Conservation (phyloP, 148 eudicot genomes). For the Vaccinium myrtillus region DNA sequence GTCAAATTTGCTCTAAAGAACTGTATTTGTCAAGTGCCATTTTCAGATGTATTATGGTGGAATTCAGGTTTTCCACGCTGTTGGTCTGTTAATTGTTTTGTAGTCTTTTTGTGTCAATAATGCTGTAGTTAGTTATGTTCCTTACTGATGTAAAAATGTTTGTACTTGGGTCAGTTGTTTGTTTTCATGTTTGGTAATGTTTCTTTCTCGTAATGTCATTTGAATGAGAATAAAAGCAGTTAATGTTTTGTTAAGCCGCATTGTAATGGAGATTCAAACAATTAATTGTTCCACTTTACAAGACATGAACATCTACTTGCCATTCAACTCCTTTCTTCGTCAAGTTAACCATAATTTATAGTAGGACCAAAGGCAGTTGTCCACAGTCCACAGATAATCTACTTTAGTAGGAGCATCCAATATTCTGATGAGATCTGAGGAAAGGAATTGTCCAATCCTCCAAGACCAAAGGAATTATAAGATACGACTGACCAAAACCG, state of each 20-base stretch:
- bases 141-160: constrained; percentile 2
- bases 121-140: not conserved
- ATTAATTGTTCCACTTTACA: not conserved
- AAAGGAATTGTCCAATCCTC: not conserved
- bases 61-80: not conserved
- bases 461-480: not conserved
- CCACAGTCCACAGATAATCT: not conserved
- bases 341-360: not conserved
- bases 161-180: not conserved
- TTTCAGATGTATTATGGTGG: not conserved
- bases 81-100: not conserved
- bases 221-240: not conserved
- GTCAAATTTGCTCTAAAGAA: not conserved
- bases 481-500: not conserved
- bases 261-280: not conserved
- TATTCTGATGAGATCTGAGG: too few species aligned
- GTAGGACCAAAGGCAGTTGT: not conserved
- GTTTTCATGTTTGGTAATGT: not conserved
- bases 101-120: not conserved
- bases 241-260: not conserved
- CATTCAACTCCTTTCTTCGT: not conserved
- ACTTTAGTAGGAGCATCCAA: too few species aligned
- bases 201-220: not conserved
- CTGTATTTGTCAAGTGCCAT: not conserved
- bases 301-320: not conserved